Evolutionary conservation across 257 asterid genomes (phyloP).

Genomic region (Gentiana macrophylla): DNA sequence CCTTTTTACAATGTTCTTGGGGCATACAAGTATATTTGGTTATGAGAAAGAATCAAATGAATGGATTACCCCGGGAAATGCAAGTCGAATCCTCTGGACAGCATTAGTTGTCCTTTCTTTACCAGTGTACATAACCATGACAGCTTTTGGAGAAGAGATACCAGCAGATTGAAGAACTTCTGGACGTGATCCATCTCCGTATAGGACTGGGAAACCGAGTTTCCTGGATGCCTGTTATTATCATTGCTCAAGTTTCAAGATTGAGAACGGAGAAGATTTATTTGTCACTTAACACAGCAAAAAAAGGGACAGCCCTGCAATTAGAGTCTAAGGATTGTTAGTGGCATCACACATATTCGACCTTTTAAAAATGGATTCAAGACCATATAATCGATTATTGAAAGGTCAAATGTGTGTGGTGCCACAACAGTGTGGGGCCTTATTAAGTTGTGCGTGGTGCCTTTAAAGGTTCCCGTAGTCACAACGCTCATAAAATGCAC

Average conservation of each 20-base stretch:
- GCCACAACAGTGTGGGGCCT: too few relatives aligned
- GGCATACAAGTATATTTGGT: neutral
- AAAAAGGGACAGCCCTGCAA: too few relatives aligned
- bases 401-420: too few relatives aligned
- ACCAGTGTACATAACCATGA: constrained; percentile 87
- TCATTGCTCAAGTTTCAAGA: constrained; percentile 7
- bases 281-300: neutral
- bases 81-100: constrained; percentile 86
- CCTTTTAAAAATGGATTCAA: too few relatives aligned
- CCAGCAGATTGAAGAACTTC: constrained; percentile 98
- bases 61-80: constrained; percentile 68
- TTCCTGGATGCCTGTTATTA: constrained; percentile 62
- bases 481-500: too few relatives aligned
- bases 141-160: constrained; percentile 80
- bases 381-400: too few relatives aligned
- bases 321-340: too few relatives aligned
- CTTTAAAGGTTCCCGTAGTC: too few relatives aligned
- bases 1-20: neutral
- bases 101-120: constrained; percentile 62
- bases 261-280: neutral
- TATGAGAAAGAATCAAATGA: constrained; percentile 1
- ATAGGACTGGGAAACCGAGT: constrained; percentile 85
- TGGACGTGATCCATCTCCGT: constrained; percentile 96
- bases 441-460: too few relatives aligned
- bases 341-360: too few relatives aligned